Conservation (phyloP, 306 rosid species). For the Trichosanthes cucumerina region DNA sequence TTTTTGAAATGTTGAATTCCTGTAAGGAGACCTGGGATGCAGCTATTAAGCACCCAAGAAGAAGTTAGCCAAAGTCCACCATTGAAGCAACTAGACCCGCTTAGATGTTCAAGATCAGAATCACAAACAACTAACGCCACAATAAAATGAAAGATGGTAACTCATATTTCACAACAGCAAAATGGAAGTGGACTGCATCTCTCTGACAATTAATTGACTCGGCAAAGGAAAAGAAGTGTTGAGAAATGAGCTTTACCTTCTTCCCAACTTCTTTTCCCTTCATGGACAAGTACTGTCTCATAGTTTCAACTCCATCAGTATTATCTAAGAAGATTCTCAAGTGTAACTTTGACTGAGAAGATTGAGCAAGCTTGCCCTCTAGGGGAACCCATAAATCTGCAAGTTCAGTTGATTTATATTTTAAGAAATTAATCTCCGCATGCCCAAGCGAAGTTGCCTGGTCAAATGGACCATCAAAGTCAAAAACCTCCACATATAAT, state of each 20-base stretch:
- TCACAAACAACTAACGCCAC: not conserved
- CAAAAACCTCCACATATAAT: conserved; percentile 63
- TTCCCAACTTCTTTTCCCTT: conserved; percentile 97
- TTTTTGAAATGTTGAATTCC: conserved; percentile 81
- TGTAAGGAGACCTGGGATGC: conserved; percentile 68
- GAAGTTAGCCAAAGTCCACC: not conserved
- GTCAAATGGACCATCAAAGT: conserved; percentile 90
- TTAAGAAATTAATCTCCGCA: conserved; percentile 80
- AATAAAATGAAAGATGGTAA: not conserved
- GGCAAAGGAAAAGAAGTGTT: not conserved
- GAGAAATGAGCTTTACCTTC: conserved; percentile 37
- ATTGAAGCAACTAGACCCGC: not conserved
- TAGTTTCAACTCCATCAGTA: conserved; percentile 61
- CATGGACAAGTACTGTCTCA: conserved; percentile 73
- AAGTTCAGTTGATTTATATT: conserved; percentile 58
- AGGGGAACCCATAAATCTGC: conserved; percentile 83
- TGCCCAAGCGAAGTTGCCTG: conserved; percentile 75
- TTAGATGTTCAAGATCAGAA: not conserved
- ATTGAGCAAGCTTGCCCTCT: conserved; percentile 77
- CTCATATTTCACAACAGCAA: not conserved
- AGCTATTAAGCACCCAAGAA: conserved; percentile 35
- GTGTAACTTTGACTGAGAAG: conserved; percentile 78
- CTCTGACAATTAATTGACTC: not conserved
- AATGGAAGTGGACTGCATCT: not conserved
- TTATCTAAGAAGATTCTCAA: conserved; percentile 82